Conservation (phyloP, 768 basidiomycete genomes). For the Amanita thiersii region DNA sequence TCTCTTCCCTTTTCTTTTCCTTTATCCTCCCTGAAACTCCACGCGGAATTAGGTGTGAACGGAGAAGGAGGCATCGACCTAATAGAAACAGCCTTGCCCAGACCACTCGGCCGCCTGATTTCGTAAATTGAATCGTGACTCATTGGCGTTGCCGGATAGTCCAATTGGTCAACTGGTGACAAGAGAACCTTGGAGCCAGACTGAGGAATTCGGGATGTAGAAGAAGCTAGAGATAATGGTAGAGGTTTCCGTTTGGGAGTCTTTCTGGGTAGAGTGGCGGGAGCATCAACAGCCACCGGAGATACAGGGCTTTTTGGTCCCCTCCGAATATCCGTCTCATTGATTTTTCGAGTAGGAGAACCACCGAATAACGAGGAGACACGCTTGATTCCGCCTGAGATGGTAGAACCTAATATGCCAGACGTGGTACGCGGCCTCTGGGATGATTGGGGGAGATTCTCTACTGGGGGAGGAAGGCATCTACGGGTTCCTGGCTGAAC, state of each 20-base stretch:
- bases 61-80: slow-evolving; percentile 29
- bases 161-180: background rate
- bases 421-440: no score
- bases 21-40: background rate
- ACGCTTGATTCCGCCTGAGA: slow-evolving; percentile 6
- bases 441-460: slow-evolving; percentile 6
- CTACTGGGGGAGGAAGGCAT: no score
- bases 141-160: background rate
- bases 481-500: no score
- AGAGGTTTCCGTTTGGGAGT: background rate
- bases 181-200: background rate
- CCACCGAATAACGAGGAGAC: no score
- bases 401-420: no score
- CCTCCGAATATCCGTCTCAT: no score
- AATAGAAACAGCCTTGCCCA: slow-evolving; percentile 31
- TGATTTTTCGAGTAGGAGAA: no score
- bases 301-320: no score
- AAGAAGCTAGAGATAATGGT: background rate
- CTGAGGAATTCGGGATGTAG: background rate
- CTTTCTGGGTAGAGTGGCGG: no score
- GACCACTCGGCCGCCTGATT: slow-evolving; percentile 37
- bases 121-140: slow-evolving; percentile 21
- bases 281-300: no score
- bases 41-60: slow-evolving; percentile 13
- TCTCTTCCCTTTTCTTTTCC: slow-evolving; percentile 6